Conservation (phyloP, 768 basidiomycete species). For the Phylloporus sp. region DNA sequence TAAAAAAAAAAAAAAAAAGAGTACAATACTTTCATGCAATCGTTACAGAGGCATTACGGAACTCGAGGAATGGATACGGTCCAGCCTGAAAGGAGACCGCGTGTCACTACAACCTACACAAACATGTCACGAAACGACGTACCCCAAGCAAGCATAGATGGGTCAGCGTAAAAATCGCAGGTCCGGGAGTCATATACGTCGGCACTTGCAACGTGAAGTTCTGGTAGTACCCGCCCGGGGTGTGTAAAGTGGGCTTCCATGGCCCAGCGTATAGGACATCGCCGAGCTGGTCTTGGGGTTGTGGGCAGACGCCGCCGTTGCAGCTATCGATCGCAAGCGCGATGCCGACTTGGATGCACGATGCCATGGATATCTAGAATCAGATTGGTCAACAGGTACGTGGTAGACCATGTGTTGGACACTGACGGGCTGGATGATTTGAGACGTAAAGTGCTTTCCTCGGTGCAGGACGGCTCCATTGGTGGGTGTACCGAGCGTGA, state of each 20-base stretch:
- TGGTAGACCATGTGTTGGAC: background rate
- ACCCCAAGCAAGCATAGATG: slow-evolving; percentile 31
- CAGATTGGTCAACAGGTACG: background rate
- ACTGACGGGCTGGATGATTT: slow-evolving; percentile 23
- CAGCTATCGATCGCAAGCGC: slow-evolving; percentile 19
- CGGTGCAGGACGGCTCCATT: slow-evolving; percentile 13
- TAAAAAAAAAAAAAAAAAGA: background rate
- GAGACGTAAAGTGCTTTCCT: slow-evolving; percentile 18
- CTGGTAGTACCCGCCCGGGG: slow-evolving; percentile 24
- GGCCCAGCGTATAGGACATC: slow-evolving; percentile 28
- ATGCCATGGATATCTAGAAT: slow-evolving; percentile 16
- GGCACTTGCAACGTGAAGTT: slow-evolving; percentile 25
- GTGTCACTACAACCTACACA: background rate
- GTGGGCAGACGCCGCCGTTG: slow-evolving; percentile 13
- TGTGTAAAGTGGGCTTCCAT: slow-evolving; percentile 21
- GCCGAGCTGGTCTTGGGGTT: slow-evolving; percentile 16
- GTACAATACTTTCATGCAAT: slow-evolving; percentile 6
- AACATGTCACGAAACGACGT: background rate
- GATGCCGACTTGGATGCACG: slow-evolving; percentile 18
- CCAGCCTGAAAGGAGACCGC: slow-evolving; percentile 15
- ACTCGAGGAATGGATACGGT: slow-evolving; percentile 27
- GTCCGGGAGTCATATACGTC: slow-evolving; percentile 5
- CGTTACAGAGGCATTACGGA: slow-evolving; percentile 21
- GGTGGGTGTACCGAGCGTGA: slow-evolving; percentile 21
- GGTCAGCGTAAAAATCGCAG: slow-evolving; percentile 28